Percentiles rank a stretch among this genome's conserved stretches.
phyloP scores from a whole-genome alignment of 306 rosid genomes.

The Carpinus viminea region DNA sequence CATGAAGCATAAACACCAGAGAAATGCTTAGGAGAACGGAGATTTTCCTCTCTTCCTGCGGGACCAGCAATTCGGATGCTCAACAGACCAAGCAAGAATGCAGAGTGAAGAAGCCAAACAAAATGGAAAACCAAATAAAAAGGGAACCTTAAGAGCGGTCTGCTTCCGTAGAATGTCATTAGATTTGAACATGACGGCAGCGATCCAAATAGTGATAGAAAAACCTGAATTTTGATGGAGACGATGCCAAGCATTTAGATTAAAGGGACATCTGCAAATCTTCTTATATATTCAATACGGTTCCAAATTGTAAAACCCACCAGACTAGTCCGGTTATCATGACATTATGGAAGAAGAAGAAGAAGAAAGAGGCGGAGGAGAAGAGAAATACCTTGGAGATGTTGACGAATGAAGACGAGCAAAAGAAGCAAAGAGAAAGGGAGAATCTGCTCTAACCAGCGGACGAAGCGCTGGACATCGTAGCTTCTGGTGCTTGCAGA shows the following conservation, averaged over 20 bases:
- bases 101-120: not conserved
- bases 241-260: conserved; percentile 23
- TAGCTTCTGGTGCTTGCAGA: conserved; percentile 6
- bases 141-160: conserved; percentile 74
- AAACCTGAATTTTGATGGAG: conserved; percentile 45
- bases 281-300: too few relatives aligned
- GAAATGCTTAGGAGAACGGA: conserved; percentile 69
- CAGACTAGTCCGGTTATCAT: not conserved
- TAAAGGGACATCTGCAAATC: conserved; percentile 11
- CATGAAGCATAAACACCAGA: conserved; percentile 73
- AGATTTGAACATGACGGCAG: conserved; percentile 86
- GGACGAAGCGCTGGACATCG: conserved; percentile 73
- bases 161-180: conserved; percentile 85
- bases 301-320: too few relatives aligned
- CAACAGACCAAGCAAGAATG: not conserved
- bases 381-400: conserved; percentile 66
- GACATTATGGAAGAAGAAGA: conserved; percentile 4
- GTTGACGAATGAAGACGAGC: conserved; percentile 83
- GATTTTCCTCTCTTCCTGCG: conserved; percentile 94
- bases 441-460: conserved; percentile 81
- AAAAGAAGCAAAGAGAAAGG: conserved; percentile 73
- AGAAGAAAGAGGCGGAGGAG: not conserved
- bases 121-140: conserved; percentile 13
- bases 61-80: conserved; percentile 27
- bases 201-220: conserved; percentile 75